Evolutionary conservation across 2,329 filamentous ascomycete species (phyloP).

Genomic region (Beauveria rudraprayagi): DNA sequence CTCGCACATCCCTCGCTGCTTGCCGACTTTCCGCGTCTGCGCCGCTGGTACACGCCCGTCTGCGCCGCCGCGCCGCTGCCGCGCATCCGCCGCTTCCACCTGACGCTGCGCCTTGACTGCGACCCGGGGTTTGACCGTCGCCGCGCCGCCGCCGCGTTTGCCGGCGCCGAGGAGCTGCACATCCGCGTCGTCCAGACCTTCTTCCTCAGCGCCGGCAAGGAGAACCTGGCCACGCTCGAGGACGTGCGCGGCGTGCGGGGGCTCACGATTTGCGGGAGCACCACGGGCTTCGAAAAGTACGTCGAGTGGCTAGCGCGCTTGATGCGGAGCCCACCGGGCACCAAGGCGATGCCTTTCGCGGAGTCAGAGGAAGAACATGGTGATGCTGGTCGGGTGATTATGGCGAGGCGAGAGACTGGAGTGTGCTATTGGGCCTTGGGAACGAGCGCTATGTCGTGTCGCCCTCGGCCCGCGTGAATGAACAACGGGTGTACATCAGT

Average conservation of each 20-base stretch:
- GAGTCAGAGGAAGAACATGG: background rate
- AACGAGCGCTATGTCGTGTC: too few species aligned
- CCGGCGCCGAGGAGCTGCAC: constrained; percentile 30
- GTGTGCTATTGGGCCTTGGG: background rate
- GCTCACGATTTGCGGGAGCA: constrained; percentile 29
- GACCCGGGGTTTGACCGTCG: constrained; percentile 25
- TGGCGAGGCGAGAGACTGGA: background rate
- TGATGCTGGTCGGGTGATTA: background rate
- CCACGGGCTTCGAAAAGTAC: constrained; percentile 35
- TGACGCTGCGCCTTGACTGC: constrained; percentile 34
- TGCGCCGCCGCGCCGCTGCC: constrained; percentile 21
- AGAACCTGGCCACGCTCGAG: constrained; percentile 33
- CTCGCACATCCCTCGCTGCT: constrained; percentile 33
- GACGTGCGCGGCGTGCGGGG: constrained; percentile 31
- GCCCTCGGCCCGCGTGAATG: too few species aligned
- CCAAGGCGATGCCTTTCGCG: constrained; percentile 16
- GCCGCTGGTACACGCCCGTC: constrained; percentile 24
- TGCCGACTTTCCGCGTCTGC: constrained; percentile 32
- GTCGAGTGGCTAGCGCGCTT: constrained; percentile 29
- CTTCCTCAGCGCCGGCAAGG: constrained; percentile 30
- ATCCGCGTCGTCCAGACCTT: constrained; percentile 30
- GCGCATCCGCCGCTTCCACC: constrained; percentile 31
- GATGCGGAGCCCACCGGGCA: constrained; percentile 26
- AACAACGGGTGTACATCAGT: too few species aligned
- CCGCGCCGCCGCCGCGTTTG: constrained; percentile 26